Percentiles rank a stretch among this genome's conserved stretches.
phyloP scores from a whole-genome alignment of 805 yeast genomes.

The Kodamaea nitidulidarum region DNA sequence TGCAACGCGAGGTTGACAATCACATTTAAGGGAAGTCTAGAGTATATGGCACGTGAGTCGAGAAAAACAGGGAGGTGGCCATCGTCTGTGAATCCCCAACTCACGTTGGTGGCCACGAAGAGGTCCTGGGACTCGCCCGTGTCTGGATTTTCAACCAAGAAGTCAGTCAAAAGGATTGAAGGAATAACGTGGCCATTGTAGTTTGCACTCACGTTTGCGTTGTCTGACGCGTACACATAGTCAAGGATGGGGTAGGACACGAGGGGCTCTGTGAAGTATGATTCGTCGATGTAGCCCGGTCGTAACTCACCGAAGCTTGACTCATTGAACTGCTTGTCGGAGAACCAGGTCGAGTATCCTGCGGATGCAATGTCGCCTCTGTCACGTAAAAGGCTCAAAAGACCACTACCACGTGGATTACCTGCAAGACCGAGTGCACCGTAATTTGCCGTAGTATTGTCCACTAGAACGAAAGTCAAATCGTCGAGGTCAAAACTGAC shows the following conservation, averaged over 20 bases:
- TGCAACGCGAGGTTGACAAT: slow-evolving; percentile 65
- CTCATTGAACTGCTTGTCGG: slow-evolving; percentile 11
- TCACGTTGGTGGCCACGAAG: slow-evolving; percentile 14
- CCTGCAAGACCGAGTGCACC: slow-evolving; percentile 40
- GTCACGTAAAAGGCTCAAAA: slow-evolving; percentile 20
- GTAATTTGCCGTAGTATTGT: slow-evolving; percentile 17
- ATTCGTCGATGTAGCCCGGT: slow-evolving; percentile 56
- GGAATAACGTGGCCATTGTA: slow-evolving; percentile 24
- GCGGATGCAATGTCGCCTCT: slow-evolving; percentile 22
- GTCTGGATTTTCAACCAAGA: slow-evolving; percentile 22
- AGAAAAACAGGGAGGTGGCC: slow-evolving; percentile 49
- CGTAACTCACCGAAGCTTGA: slow-evolving; percentile 35
- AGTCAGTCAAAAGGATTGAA: slow-evolving; percentile 24
- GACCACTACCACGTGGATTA: slow-evolving; percentile 22
- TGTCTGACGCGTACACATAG: slow-evolving; percentile 15
- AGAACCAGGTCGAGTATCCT: slow-evolving; percentile 35
- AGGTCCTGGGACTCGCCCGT: slow-evolving; percentile 33
- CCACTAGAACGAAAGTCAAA: slow-evolving; percentile 27
- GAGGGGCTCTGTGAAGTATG: slow-evolving; percentile 43
- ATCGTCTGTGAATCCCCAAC: slow-evolving; percentile 4
- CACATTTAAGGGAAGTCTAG: slow-evolving; percentile 51
- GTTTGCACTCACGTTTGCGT: not conserved
- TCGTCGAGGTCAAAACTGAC: slow-evolving; percentile 11
- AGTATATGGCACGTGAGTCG: slow-evolving; percentile 50
- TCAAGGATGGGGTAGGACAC: slow-evolving; percentile 50